phyloP scores from a whole-genome alignment of 768 basidiomycete genomes.

The Tylopilus vinaceipallidus region DNA sequence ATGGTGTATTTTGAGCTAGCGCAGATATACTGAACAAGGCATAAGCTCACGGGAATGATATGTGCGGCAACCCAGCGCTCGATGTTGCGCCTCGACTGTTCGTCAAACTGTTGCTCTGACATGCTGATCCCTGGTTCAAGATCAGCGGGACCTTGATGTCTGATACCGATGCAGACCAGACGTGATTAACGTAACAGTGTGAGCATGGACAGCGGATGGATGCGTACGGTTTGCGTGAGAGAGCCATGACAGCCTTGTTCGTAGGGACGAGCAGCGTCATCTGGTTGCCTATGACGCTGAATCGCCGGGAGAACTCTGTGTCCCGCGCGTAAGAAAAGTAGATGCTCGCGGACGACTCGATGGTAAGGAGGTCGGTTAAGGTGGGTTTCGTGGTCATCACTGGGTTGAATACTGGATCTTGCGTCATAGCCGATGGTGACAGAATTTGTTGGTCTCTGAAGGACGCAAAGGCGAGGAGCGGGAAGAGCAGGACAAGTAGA shows the following conservation, averaged over 20 bases:
- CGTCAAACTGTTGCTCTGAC: constrained; percentile 66
- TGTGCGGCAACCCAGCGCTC: constrained; percentile 81
- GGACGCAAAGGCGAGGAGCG: constrained; percentile 32
- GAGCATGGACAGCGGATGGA: no score
- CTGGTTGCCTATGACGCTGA: constrained; percentile 32
- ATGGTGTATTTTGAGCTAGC: background rate
- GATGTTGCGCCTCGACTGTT: constrained; percentile 60
- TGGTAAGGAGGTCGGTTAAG: constrained; percentile 74
- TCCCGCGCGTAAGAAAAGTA: constrained; percentile 85
- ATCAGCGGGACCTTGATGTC: constrained; percentile 55
- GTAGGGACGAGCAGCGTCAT: constrained; percentile 77
- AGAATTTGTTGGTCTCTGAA: constrained; percentile 27
- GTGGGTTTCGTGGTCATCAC: constrained; percentile 48
- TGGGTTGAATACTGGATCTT: constrained; percentile 30
- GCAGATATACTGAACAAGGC: background rate
- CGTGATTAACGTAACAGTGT: no score
- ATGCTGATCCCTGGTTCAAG: constrained; percentile 49
- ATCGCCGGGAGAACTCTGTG: constrained; percentile 52
- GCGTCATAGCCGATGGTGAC: constrained; percentile 17
- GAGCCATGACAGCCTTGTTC: constrained; percentile 84
- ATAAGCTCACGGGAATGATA: constrained; percentile 68
- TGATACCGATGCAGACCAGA: no score
- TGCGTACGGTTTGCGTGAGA: constrained; percentile 79
- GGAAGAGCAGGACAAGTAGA: constrained; percentile 29
- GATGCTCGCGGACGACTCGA: constrained; percentile 72